These are phyloP conservation scores for Lentinus tigrinus DNA, from an alignment of 768 basidiomycete species.

Conservation along the genomic window DNA sequence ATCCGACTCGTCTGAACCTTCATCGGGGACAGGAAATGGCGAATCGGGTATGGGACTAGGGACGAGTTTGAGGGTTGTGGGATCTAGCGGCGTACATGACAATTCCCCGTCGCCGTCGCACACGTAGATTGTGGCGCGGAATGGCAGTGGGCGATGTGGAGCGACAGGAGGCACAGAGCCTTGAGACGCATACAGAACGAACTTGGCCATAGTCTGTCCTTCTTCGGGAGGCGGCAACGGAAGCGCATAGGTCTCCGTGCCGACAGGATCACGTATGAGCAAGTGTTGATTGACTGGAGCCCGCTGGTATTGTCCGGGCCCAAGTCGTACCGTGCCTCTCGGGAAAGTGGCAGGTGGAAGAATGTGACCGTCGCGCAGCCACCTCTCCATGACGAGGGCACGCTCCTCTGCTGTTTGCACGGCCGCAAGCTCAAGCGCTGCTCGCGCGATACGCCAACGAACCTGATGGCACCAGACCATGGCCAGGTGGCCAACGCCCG, in stretches of 20 bases:
- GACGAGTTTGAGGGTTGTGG: conserved; percentile 55
- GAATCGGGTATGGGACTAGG: conserved; percentile 55
- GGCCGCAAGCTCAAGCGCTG: conserved; percentile 66
- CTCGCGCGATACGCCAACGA: conserved; percentile 82
- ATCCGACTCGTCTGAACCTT: conserved; percentile 75
- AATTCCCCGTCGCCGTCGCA: conserved; percentile 35
- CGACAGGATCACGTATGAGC: conserved; percentile 4
- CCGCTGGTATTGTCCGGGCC: not conserved
- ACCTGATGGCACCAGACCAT: conserved; percentile 99
- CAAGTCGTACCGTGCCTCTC: not conserved
- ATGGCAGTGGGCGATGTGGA: conserved; percentile 45
- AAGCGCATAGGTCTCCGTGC: not conserved
- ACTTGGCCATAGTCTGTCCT: conserved; percentile 10
- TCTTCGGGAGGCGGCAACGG: conserved; percentile 36
- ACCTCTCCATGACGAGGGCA: conserved; percentile 50
- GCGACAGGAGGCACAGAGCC: conserved; percentile 52
- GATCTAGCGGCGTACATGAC: conserved; percentile 28
- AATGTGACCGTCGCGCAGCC: conserved; percentile 65
- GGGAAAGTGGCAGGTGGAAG: conserved; percentile 31
- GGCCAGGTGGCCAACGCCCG: conserved; percentile 91
- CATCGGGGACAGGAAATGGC: conserved; percentile 63
- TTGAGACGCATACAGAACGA: conserved; percentile 60
- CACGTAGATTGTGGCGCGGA: conserved; percentile 46
- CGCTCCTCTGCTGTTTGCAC: conserved; percentile 28
- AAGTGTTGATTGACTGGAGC: conserved; percentile 5